Evolutionary conservation across 805 yeast genomes (phyloP).

Genomic region (Metschnikowia gruessii): DNA sequence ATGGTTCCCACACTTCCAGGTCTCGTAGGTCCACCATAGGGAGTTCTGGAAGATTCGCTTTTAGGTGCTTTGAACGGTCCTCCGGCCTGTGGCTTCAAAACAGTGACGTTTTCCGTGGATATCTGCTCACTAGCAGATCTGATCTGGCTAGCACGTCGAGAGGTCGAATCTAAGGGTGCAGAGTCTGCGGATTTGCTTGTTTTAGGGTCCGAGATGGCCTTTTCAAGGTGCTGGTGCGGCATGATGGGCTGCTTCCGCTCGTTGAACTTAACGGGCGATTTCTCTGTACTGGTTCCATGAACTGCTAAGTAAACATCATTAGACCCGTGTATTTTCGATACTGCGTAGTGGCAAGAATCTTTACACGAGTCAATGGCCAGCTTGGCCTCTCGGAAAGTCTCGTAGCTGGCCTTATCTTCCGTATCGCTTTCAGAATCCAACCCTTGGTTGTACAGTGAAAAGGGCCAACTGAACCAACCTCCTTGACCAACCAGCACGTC

Average conservation of each 20-base stretch:
- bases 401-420: slow-evolving; percentile 5
- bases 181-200: not conserved
- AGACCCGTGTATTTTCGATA: slow-evolving; percentile 17
- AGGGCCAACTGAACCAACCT: slow-evolving; percentile 8
- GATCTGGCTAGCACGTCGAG: not conserved
- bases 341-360: slow-evolving; percentile 36
- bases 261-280: slow-evolving; percentile 33
- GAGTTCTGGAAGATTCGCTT: not conserved
- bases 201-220: slow-evolving; percentile 15
- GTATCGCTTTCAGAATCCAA: slow-evolving; percentile 5
- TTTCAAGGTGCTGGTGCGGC: slow-evolving; percentile 37
- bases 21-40: not conserved
- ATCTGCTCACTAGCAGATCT: not conserved
- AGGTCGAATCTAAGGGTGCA: not conserved
- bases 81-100: not conserved
- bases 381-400: slow-evolving; percentile 29
- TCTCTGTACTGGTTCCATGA: slow-evolving; percentile 31
- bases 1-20: not conserved
- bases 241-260: slow-evolving; percentile 31
- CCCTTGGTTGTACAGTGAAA: not conserved
- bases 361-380: slow-evolving; percentile 31
- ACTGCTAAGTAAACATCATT: slow-evolving; percentile 31
- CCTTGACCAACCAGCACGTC: not conserved
- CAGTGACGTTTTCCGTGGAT: not conserved
- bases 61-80: not conserved